Evolutionary conservation across 2,329 filamentous ascomycete species (phyloP), one percentile per base, ranked within the genome.

Genomic region (Rosellinia necatrix): DNA sequence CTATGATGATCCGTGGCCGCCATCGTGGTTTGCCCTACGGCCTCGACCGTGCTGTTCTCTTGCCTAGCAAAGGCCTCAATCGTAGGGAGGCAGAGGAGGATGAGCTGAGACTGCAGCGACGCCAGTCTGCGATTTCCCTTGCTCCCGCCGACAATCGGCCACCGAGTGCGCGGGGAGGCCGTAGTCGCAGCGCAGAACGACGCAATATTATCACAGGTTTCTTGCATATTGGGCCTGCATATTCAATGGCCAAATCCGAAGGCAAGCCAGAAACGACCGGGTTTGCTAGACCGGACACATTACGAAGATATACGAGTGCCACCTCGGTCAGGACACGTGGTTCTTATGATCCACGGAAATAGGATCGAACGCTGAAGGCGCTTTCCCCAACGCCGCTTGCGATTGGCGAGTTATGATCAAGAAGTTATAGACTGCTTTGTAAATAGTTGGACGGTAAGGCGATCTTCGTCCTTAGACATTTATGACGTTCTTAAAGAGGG

Each of bases 1-100:
- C 84, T 25, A 87, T 88, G 84, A 82, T 87, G 73, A 82, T 89
- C 53, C 85, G 86, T 71, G 86, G 86, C 5, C 82, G 86, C 2
- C 86, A 89, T 66, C 83, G 86, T 68, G 86, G 86, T 50, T 74
- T 89, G 3, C 86, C 86, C 0, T 89, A 89, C 65, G 84, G 84
- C 3, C 78, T 88, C 2, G 83, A 86, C 65, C 78, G 82, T n/a
- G 83, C 83, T 41, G 81, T 86, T 8, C 74, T 85, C 8, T 71
- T 86, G 13, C 82, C 83, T 4, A 83, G 79, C 66, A 82, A 85
- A 64, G 72, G 80, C 21, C 78, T 82, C 19, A 79, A 82, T 64
- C 74, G 76, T 51, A 80, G 77, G 56, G 82, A 85, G 66, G 76
- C 76, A 2, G 78, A 79, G 15, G 78, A 79, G 24, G 74, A 74